These are phyloP conservation scores for Terana coerulea DNA, from an alignment of 768 basidiomycete genomes.

Conservation along the genomic window DNA sequence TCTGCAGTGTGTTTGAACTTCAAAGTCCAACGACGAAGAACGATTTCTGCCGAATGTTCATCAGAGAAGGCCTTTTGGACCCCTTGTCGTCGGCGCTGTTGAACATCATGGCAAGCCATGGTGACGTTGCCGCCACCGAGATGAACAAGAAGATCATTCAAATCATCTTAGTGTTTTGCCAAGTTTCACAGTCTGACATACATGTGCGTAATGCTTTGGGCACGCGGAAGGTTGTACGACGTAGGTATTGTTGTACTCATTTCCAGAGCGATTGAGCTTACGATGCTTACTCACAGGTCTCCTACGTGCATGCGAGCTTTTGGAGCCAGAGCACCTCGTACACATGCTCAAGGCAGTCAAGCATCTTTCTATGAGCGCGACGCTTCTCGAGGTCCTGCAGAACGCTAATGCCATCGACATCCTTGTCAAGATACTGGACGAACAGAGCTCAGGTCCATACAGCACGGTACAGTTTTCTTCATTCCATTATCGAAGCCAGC, in stretches of 20 bases:
- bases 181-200: conserved; percentile 93
- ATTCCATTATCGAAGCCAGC: conserved; percentile 2
- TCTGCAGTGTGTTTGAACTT: conserved; percentile 92
- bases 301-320: conserved; percentile 78
- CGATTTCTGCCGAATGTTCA: conserved; percentile 98
- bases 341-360: conserved; percentile 93
- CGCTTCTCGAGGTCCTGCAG: conserved; percentile 87
- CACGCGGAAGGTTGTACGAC: conserved; percentile 81
- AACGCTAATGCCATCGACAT: conserved; percentile 95
- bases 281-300: conserved; percentile 50
- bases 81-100: conserved; percentile 87
- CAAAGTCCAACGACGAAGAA: conserved; percentile 96
- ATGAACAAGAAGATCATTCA: conserved; percentile 89
- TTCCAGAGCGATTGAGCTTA: conserved; percentile 3
- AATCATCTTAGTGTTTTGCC: conserved; percentile 87
- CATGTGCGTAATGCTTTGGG: conserved; percentile 92
- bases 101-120: conserved; percentile 78
- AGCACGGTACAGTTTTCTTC: conserved; percentile 62
- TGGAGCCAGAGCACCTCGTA: conserved; percentile 86
- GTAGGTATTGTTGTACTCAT: conserved; percentile 45
- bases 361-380: conserved; percentile 92
- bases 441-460: conserved; percentile 73
- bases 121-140: conserved; percentile 52
- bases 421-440: conserved; percentile 79
- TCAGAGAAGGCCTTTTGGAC: conserved; percentile 90